A percentile compares a stretch with the other conserved stretches of the same genome.
Evolutionary conservation across 1,139 yeast species (phyloP).

Genomic region (Kodamaea fungicola): DNA sequence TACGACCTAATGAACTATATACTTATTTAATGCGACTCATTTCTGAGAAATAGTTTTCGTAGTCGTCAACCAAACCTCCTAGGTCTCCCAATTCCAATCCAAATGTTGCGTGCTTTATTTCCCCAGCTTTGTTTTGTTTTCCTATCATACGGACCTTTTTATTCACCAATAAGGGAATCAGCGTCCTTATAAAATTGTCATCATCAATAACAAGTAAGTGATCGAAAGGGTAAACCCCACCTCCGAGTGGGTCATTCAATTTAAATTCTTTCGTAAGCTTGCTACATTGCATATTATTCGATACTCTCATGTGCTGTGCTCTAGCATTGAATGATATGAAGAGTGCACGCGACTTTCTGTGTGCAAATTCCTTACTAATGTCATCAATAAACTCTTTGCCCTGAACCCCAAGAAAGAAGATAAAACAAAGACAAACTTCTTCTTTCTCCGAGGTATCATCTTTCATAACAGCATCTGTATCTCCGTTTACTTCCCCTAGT

Average conservation of each 20-base stretch:
- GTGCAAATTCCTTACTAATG: conserved; percentile 8
- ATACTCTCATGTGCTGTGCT: background rate
- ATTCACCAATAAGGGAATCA: conserved; percentile 17
- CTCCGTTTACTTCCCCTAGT: too few relatives aligned
- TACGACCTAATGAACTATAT: background rate
- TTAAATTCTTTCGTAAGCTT: conserved; percentile 24
- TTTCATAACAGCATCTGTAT: too few relatives aligned
- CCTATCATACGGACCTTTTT: conserved; percentile 1
- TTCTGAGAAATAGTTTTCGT: conserved; percentile 11
- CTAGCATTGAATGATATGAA: conserved; percentile 10
- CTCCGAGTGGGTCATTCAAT: conserved; percentile 48
- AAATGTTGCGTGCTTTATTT: conserved; percentile 7
- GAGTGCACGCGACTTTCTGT: conserved; percentile 3
- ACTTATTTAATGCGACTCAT: background rate
- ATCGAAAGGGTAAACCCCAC: conserved; percentile 48
- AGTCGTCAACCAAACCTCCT: conserved; percentile 21
- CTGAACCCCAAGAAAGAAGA: conserved; percentile 19
- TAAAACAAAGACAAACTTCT: background rate
- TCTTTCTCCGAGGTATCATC: too few relatives aligned
- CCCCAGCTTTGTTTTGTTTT: conserved; percentile 5
- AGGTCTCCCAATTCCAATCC: conserved; percentile 18
- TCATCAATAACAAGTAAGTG: conserved; percentile 32
- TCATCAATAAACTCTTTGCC: conserved; percentile 18
- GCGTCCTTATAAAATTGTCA: conserved; percentile 19
- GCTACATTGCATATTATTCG: conserved; percentile 13